Evolutionary conservation across 441 rosid species (phyloP).

Genomic region (Jatropha multifida): DNA sequence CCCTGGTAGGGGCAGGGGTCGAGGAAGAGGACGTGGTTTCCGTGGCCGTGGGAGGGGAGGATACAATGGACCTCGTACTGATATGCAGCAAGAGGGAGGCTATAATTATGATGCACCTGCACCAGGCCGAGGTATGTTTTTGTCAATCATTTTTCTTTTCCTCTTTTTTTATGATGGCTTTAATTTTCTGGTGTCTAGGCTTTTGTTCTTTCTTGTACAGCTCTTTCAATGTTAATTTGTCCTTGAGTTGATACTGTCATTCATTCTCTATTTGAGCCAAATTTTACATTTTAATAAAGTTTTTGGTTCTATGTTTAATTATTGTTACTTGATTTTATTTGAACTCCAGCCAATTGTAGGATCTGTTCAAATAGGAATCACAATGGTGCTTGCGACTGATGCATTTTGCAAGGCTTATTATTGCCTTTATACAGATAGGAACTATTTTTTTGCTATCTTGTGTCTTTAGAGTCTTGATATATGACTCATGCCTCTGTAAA

Average conservation of each 20-base stretch:
- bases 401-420: background rate
- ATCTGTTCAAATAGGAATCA: background rate
- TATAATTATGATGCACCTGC: slow-evolving; percentile 61
- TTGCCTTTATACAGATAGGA: background rate
- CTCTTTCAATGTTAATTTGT: background rate
- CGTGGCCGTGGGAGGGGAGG: slow-evolving; percentile 88
- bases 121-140: slow-evolving; percentile 54
- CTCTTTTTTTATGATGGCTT: background rate
- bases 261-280: background rate
- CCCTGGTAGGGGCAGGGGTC: slow-evolving; percentile 66
- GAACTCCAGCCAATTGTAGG: background rate
- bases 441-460: background rate
- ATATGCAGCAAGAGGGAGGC: slow-evolving; percentile 69
- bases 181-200: no score
- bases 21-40: slow-evolving; percentile 74
- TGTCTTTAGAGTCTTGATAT: background rate
- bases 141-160: background rate
- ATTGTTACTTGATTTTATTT: background rate
- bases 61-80: slow-evolving; percentile 52
- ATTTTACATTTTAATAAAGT: background rate
- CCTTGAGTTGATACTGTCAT: no score
- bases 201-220: background rate
- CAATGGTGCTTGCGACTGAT: background rate
- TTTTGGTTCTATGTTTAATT: background rate
- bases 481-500: background rate